Evolutionary conservation across 2,329 filamentous ascomycete genomes (phyloP), one percentile per base, ranked within the genome.

Genomic region (Plectosphaerella cucumerina): DNA sequence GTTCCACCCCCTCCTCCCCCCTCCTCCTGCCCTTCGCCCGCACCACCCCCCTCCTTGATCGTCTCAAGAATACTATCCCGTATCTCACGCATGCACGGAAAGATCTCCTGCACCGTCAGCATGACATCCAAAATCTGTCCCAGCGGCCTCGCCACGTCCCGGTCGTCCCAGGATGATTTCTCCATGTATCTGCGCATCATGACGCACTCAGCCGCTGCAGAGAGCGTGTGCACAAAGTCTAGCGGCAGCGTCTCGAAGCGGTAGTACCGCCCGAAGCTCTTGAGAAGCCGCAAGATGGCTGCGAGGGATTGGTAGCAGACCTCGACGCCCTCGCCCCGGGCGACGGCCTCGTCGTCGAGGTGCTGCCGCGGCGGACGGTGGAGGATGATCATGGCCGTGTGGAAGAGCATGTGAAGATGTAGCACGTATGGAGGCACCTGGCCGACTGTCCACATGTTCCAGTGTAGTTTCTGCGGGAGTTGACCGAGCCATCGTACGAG

Each of bases 311-410:
- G 70, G 55, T 77, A 76, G 60, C 75, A 78, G 11, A 75, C 74
- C 49, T 76, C 69, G 8, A 78, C 69, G 35, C 76, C 74, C 51
- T 76, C 72, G 26, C 68, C 70, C 5, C 65, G 65, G 3, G 66
- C 61, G 12, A 73, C 66, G 2, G 63, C 68, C 2, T 65, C 64
- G 34, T 70, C 70, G 51, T 67, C 63, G 39, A 76, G 69, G 35
- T 72, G 62, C 46, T 74, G 69, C 3, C 66, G 69, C 2, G 75
- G 74, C 2, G 75, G 75, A 1, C 75, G 69, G 53, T 78, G 74
- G 3, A 78, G 68, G 46, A 78, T 76, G 18, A 77, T 77, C 73
- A 78, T 76, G 45, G 70, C 68, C 1, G 75, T 76, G 51, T 78
- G 74, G 54, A 77, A 78, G 15, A 73, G 58, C 68, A 78, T 74